Percentiles rank a stretch among this genome's conserved stretches.
These are phyloP conservation scores for Uncinocarpus reesii DNA, from an alignment of 2,329 filamentous ascomycete genomes.

Conservation along the genomic window DNA sequence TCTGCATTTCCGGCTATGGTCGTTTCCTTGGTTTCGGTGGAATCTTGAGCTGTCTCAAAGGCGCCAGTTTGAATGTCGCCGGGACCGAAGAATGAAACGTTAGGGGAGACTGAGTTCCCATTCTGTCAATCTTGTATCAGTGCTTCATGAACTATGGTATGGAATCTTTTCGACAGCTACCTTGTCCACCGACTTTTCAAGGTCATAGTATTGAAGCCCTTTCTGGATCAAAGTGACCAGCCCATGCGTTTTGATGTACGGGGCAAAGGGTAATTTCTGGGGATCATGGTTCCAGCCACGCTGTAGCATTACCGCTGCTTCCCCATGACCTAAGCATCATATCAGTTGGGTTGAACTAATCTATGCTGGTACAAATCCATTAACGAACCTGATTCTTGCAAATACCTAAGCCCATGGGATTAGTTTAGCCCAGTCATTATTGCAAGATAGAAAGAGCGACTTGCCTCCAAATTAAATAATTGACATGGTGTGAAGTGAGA, in stretches of 20 bases:
- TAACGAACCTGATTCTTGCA: slow-evolving; percentile 46
- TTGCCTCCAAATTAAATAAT: slow-evolving; percentile 60
- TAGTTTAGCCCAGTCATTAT: slow-evolving; percentile 18
- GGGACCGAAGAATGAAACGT: slow-evolving; percentile 40
- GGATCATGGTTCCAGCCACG: slow-evolving; percentile 54
- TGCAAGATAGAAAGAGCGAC: slow-evolving; percentile 19
- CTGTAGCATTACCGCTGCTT: slow-evolving; percentile 50
- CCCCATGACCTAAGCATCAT: slow-evolving; percentile 42
- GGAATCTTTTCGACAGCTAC: slow-evolving; percentile 24
- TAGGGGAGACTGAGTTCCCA: slow-evolving; percentile 28
- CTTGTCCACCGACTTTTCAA: slow-evolving; percentile 42
- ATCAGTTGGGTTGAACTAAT: slow-evolving; percentile 13
- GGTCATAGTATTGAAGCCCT: slow-evolving; percentile 47
- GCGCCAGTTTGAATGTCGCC: slow-evolving; percentile 28
- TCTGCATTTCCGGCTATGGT: neutral
- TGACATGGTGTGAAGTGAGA: slow-evolving; percentile 50
- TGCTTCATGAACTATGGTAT: neutral
- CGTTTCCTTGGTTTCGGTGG: neutral
- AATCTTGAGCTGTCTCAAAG: slow-evolving; percentile 19
- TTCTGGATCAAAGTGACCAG: slow-evolving; percentile 55
- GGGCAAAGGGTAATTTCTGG: slow-evolving; percentile 51
- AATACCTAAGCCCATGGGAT: slow-evolving; percentile 34
- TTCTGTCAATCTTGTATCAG: slow-evolving; percentile 22
- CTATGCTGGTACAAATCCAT: slow-evolving; percentile 3
- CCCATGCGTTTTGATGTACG: slow-evolving; percentile 48